phyloP scores from a whole-genome alignment of 768 basidiomycete genomes.

The Lactarius tabidus region DNA sequence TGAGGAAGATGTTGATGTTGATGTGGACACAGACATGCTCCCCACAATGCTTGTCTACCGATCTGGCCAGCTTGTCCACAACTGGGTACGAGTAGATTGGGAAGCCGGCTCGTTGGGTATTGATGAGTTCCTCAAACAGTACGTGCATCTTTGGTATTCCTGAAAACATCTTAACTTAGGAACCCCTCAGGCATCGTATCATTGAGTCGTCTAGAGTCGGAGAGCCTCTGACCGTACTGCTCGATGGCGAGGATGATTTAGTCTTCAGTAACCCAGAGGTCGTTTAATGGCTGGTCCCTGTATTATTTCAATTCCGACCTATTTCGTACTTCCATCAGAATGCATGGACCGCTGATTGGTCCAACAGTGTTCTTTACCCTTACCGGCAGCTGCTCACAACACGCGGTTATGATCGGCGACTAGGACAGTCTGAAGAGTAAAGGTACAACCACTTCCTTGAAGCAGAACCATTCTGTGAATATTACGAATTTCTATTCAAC shows the following conservation, averaged over 20 bases:
- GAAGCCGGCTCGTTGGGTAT: constrained; percentile 66
- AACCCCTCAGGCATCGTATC: constrained; percentile 13
- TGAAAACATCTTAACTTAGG: neutral
- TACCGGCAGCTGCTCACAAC: neutral
- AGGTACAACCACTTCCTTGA: neutral
- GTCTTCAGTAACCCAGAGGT: constrained; percentile 16
- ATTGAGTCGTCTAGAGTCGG: constrained; percentile 8
- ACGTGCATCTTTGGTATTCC: constrained; percentile 25
- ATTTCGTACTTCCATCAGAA: neutral
- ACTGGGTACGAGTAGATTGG: constrained; percentile 88
- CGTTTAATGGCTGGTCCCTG: neutral
- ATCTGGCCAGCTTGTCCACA: constrained; percentile 77
- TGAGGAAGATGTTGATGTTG: constrained; percentile 50
- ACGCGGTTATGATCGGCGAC: neutral
- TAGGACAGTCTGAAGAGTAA: neutral
- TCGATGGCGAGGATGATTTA: constrained; percentile 24
- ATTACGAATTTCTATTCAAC: neutral
- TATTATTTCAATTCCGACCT: neutral
- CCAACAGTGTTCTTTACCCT: neutral
- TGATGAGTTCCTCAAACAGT: constrained; percentile 66
- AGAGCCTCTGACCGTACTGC: constrained; percentile 5
- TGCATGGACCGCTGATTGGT: neutral
- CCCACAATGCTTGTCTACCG: constrained; percentile 78
- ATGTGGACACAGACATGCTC: constrained; percentile 74
- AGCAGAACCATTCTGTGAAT: neutral